These are phyloP conservation scores for Macrolepiota fuliginosa DNA, from an alignment of 768 basidiomycete genomes.

Conservation along the genomic window DNA sequence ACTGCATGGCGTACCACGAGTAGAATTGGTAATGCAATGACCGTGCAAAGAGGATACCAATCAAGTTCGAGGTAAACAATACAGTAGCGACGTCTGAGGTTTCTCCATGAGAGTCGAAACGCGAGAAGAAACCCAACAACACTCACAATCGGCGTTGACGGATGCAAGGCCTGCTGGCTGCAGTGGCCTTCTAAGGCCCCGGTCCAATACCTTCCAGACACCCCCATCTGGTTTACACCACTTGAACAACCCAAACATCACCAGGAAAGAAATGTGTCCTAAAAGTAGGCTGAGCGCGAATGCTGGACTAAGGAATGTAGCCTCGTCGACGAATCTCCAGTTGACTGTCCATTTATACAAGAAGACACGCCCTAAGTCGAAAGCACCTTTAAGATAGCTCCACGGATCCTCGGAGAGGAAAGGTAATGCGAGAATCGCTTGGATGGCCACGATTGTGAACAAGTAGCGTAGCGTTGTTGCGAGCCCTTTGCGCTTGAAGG, in stretches of 20 bases:
- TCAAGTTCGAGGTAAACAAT: constrained; percentile 87
- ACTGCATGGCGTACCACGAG: constrained; percentile 92
- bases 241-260: constrained; percentile 62
- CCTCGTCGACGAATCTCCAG: constrained; percentile 85
- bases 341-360: constrained; percentile 98
- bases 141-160: constrained; percentile 66
- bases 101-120: background rate
- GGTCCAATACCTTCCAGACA: constrained; percentile 47
- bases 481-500: constrained; percentile 73
- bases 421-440: constrained; percentile 63
- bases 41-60: constrained; percentile 89
- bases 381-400: constrained; percentile 75
- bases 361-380: constrained; percentile 86
- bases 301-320: constrained; percentile 62
- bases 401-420: constrained; percentile 62
- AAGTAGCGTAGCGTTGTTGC: constrained; percentile 49
- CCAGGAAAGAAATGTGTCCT: constrained; percentile 59
- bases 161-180: constrained; percentile 43
- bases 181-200: constrained; percentile 50
- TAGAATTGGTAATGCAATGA: constrained; percentile 99
- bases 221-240: constrained; percentile 84
- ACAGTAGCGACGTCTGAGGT: constrained; percentile 70
- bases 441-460: constrained; percentile 42
- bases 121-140: background rate
- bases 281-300: constrained; percentile 65